Evolutionary conservation across 1,284 basidiomycete genomes (phyloP).

Genomic region (Hypsizygus ulmarius): DNA sequence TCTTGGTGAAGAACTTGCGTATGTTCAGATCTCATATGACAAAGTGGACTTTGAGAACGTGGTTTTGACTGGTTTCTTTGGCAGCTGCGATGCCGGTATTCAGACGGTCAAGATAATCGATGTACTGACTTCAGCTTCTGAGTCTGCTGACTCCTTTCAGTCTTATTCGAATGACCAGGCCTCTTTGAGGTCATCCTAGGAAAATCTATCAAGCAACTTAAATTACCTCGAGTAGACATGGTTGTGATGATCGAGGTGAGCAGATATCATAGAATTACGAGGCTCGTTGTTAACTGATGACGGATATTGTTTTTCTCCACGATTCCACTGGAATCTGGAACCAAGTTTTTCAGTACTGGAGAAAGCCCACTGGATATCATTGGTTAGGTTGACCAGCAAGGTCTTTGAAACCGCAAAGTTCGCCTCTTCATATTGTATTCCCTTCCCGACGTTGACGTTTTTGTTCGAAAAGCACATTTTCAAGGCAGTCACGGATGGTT

Average conservation of each 20-base stretch:
- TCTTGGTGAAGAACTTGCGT: slow-evolving; percentile 36
- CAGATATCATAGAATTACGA: not conserved
- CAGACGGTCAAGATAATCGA: slow-evolving; percentile 70
- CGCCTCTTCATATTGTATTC: not conserved
- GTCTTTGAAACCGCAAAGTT: slow-evolving; percentile 52
- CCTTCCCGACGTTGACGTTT: not conserved
- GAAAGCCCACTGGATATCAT: slow-evolving; percentile 34
- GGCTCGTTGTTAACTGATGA: not conserved
- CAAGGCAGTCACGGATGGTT: slow-evolving; percentile 64
- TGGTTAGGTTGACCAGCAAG: slow-evolving; percentile 62
- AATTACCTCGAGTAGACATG: slow-evolving; percentile 72
- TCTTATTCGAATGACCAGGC: slow-evolving; percentile 71
- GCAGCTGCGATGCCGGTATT: slow-evolving; percentile 60
- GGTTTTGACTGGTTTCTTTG: no score
- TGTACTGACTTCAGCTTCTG: slow-evolving; percentile 25
- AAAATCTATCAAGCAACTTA: slow-evolving; percentile 71
- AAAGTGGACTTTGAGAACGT: not conserved
- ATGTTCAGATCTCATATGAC: not conserved
- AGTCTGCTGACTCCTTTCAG: slow-evolving; percentile 24
- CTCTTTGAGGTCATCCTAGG: slow-evolving; percentile 75
- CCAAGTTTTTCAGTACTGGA: slow-evolving; percentile 14
- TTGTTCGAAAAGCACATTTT: slow-evolving; percentile 55
- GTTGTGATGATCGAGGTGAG: slow-evolving; percentile 76
- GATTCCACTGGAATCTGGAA: slow-evolving; percentile 31
- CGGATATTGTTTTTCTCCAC: slow-evolving; percentile 33